Evolutionary conservation across 192 early-diverging fungal genomes (phyloP).

Genomic region (Backusella sp.): DNA sequence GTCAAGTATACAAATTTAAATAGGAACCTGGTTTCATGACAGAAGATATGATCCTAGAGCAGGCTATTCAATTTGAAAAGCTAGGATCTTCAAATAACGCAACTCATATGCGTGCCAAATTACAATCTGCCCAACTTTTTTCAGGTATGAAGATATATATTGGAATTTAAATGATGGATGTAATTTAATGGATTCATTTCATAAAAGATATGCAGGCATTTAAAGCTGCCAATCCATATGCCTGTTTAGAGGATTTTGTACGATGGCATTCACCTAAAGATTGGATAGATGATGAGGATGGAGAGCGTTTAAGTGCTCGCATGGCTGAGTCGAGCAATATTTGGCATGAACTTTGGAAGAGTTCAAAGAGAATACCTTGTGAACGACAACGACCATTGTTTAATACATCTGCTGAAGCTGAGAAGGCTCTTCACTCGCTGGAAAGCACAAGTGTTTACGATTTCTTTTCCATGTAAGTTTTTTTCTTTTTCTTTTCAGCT

Average conservation of each 20-base stretch:
- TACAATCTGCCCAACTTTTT: slow-evolving; percentile 74
- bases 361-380: slow-evolving; percentile 57
- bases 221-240: slow-evolving; percentile 89
- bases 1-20: not conserved
- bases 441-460: slow-evolving; percentile 56
- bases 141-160: slow-evolving; percentile 46
- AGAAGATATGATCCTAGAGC: slow-evolving; percentile 86
- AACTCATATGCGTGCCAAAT: slow-evolving; percentile 67
- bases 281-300: slow-evolving; percentile 66
- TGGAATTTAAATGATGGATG: not conserved
- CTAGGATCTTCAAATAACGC: slow-evolving; percentile 74
- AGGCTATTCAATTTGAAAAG: slow-evolving; percentile 73
- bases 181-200: not conserved
- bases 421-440: slow-evolving; percentile 72
- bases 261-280: slow-evolving; percentile 96
- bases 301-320: slow-evolving; percentile 63
- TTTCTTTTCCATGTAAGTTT: slow-evolving; percentile 52
- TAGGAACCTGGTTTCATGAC: slow-evolving; percentile 75
- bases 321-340: slow-evolving; percentile 82
- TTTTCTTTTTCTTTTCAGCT: slow-evolving; percentile 1
- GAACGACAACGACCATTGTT: slow-evolving; percentile 77
- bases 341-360: slow-evolving; percentile 86
- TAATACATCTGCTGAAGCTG: slow-evolving; percentile 71
- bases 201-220: slow-evolving; percentile 83
- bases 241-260: slow-evolving; percentile 82